A percentile compares a stretch with the other conserved stretches of the same genome.
phyloP scores from a whole-genome alignment of 306 rosid species.

The Dryas octopetala region DNA sequence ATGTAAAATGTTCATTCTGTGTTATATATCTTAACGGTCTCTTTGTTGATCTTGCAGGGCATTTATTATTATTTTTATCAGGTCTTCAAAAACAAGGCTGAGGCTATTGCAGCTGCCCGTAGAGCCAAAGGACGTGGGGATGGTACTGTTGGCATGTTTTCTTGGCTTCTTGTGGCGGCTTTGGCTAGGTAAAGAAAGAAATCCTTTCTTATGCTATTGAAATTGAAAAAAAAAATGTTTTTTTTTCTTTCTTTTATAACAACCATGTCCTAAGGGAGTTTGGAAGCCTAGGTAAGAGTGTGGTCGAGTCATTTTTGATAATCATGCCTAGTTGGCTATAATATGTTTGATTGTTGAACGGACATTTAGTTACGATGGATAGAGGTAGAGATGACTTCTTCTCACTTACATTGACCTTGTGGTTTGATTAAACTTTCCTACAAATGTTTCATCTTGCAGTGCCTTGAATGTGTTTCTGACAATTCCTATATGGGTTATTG shows the following conservation, averaged over 20 bases:
- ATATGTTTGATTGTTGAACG: not conserved
- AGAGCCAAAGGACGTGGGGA: slow-evolving; percentile 61
- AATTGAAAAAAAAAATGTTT: not conserved
- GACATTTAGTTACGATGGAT: not conserved
- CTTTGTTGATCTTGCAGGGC: slow-evolving; percentile 48
- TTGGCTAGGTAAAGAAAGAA: slow-evolving; percentile 57
- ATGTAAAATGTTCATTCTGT: not conserved
- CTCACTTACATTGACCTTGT: slow-evolving; percentile 11
- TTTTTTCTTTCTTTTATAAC: not conserved
- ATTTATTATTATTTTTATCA: slow-evolving; percentile 83
- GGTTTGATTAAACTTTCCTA: slow-evolving; percentile 1
- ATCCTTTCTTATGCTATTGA: not conserved
- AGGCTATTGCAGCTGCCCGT: slow-evolving; percentile 68
- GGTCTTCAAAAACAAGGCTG: slow-evolving; percentile 82
- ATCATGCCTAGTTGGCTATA: not conserved
- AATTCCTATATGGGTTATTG: slow-evolving; percentile 84
- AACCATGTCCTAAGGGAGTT: not conserved
- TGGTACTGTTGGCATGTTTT: slow-evolving; percentile 82
- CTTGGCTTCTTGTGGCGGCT: slow-evolving; percentile 86
- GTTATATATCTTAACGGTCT: slow-evolving; percentile 2
- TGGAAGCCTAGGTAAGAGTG: slow-evolving; percentile 5
- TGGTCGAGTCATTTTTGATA: not conserved
- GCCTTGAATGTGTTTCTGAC: slow-evolving; percentile 74
- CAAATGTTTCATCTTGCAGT: slow-evolving; percentile 46
- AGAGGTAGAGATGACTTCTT: slow-evolving; percentile 7